A percentile compares a stretch with the other conserved stretches of the same genome.
phyloP scores from a whole-genome alignment of 148 eudicot species.

The Arbutus unedo region DNA sequence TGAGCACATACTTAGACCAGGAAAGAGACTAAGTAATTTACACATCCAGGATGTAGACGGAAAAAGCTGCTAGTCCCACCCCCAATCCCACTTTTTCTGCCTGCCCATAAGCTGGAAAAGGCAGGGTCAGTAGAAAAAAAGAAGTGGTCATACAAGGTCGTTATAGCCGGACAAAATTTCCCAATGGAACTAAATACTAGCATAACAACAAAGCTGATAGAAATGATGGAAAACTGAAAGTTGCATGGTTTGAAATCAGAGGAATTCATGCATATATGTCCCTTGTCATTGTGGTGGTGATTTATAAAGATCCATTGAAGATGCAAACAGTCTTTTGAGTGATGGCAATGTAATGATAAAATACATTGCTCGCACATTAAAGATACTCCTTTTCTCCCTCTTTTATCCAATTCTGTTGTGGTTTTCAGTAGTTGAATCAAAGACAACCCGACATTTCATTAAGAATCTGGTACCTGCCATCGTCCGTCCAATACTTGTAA shows the following conservation, averaged over 20 bases:
- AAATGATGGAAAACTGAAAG: background rate
- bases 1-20: slow-evolving; percentile 2
- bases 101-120: background rate
- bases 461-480: slow-evolving; percentile 67
- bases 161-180: background rate
- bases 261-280: background rate
- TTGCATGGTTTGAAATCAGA: background rate
- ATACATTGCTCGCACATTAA: background rate
- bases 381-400: background rate
- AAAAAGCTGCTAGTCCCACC: background rate
- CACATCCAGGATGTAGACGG: background rate
- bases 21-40: background rate
- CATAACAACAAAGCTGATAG: background rate
- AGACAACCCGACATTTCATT: background rate
- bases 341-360: background rate
- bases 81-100: background rate
- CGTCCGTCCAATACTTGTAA: slow-evolving; percentile 67
- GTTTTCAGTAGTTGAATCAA: background rate
- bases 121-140: background rate
- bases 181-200: background rate
- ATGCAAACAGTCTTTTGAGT: slow-evolving; percentile 1
- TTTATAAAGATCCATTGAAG: background rate
- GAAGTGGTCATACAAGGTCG: background rate
- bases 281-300: background rate
- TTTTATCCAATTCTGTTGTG: background rate